Percentiles rank a stretch among this genome's conserved stretches.
Conservation (phyloP, 352 stramenopile species). For the Pythium rishiriense region DNA sequence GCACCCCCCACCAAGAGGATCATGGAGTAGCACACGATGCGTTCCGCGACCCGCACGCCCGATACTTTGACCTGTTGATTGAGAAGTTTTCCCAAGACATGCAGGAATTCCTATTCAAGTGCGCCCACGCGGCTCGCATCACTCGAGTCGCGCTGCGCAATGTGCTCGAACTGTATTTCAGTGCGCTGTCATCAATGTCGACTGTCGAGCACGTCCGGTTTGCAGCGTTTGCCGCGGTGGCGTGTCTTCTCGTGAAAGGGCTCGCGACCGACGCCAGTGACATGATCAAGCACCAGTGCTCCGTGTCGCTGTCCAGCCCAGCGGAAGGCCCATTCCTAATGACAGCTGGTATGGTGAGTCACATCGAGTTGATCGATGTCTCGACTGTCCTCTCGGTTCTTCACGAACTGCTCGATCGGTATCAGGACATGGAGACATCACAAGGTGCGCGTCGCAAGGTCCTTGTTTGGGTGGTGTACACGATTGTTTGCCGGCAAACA, state of each 20-base stretch:
- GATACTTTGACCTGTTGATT: slow-evolving; percentile 56
- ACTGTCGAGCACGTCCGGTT: slow-evolving; percentile 12
- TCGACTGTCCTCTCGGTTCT: neutral
- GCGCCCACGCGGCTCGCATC: slow-evolving; percentile 26
- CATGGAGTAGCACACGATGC: neutral
- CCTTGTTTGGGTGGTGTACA: slow-evolving; percentile 21
- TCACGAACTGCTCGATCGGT: slow-evolving; percentile 14
- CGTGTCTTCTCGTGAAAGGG: slow-evolving; percentile 48
- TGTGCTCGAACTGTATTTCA: neutral
- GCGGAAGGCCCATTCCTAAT: neutral
- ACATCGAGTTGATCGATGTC: slow-evolving; percentile 8
- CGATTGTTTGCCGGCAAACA: slow-evolving; percentile 36
- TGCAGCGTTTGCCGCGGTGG: slow-evolving; percentile 36
- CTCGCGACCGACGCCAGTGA: slow-evolving; percentile 31
- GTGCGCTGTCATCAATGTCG: neutral
- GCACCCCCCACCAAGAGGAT: neutral
- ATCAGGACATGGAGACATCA: neutral
- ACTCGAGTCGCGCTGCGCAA: neutral
- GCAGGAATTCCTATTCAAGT: slow-evolving; percentile 59
- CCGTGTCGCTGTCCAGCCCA: neutral
- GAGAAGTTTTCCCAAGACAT: slow-evolving; percentile 60
- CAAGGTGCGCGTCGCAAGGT: neutral
- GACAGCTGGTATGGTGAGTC: slow-evolving; percentile 10
- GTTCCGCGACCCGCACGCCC: neutral
- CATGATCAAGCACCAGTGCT: neutral